A percentile compares a stretch with the other conserved stretches of the same genome.
Evolutionary conservation across 2,329 filamentous ascomycete genomes (phyloP).

Genomic region (Colletotrichum truncatum): DNA sequence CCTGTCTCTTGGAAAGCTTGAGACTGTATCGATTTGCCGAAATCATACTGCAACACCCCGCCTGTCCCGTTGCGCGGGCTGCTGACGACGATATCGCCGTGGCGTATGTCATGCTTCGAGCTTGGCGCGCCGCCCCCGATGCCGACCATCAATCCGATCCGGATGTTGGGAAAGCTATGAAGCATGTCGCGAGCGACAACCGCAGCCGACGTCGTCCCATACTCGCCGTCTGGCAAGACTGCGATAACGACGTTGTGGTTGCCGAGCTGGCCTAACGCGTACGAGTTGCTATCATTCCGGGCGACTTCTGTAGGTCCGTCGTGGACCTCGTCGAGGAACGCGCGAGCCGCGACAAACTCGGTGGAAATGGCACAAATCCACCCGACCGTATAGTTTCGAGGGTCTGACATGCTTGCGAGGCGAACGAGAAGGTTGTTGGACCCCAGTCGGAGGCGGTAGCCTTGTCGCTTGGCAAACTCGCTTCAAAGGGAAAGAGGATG

Average conservation of each 20-base stretch:
- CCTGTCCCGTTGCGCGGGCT: too few relatives aligned
- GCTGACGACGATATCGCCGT: conserved; percentile 28
- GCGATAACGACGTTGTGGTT: conserved; percentile 34
- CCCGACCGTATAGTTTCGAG: not conserved
- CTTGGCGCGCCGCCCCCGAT: too few relatives aligned
- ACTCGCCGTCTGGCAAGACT: conserved; percentile 24
- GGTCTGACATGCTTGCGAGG: not conserved
- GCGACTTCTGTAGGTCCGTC: not conserved
- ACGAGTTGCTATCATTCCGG: conserved; percentile 31
- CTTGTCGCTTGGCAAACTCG: too few relatives aligned
- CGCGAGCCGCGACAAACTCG: not conserved
- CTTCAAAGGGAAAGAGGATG: too few relatives aligned
- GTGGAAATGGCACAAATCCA: conserved; percentile 8
- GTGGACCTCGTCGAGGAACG: not conserved
- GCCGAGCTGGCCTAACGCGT: conserved; percentile 27
- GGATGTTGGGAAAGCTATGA: conserved; percentile 40
- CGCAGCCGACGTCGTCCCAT: conserved; percentile 17
- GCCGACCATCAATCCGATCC: conserved; percentile 44
- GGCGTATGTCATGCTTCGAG: conserved; percentile 47
- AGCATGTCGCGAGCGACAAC: conserved; percentile 39
- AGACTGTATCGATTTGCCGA: too few relatives aligned
- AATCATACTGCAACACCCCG: too few relatives aligned
- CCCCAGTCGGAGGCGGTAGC: too few relatives aligned
- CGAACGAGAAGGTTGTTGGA: not conserved
- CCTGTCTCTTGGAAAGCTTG: too few relatives aligned